Percentiles rank a stretch among this genome's conserved stretches.
phyloP scores from a whole-genome alignment of 768 basidiomycete genomes.

The Terana coerulea region DNA sequence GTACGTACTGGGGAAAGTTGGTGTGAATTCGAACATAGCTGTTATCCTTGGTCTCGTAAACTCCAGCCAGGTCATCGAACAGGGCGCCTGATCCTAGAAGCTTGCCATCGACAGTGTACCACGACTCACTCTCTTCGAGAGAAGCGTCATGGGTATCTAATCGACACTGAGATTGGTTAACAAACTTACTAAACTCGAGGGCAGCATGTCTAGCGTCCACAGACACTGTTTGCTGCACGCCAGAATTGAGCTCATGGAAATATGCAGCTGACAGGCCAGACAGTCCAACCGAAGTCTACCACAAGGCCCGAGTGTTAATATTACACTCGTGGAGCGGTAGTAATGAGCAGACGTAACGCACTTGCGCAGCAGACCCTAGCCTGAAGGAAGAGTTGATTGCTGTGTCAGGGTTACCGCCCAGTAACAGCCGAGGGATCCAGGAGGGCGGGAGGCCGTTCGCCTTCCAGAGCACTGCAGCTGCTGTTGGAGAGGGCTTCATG shows the following conservation, averaged over 20 bases:
- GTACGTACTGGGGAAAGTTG: constrained; percentile 57
- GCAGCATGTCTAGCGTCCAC: constrained; percentile 56
- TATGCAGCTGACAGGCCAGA: constrained; percentile 51
- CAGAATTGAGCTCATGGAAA: constrained; percentile 44
- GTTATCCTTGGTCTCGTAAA: constrained; percentile 50
- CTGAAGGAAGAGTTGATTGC: constrained; percentile 52
- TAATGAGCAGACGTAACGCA: constrained; percentile 16
- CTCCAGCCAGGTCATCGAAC: constrained; percentile 50
- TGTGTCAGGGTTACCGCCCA: constrained; percentile 38
- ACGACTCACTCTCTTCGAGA: constrained; percentile 44
- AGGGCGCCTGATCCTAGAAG: constrained; percentile 25
- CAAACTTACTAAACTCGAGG: constrained; percentile 48
- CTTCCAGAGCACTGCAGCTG: constrained; percentile 35
- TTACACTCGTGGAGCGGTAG: neutral
- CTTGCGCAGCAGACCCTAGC: constrained; percentile 52
- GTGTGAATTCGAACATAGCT: constrained; percentile 55
- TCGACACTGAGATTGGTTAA: too few relatives aligned
- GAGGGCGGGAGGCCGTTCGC: constrained; percentile 35
- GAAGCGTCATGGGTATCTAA: neutral
- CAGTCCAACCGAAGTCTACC: constrained; percentile 44
- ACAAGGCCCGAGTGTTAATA: neutral
- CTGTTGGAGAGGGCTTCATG: neutral
- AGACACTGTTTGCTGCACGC: constrained; percentile 41
- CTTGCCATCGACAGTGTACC: constrained; percentile 41
- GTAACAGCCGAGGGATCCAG: constrained; percentile 33